A percentile compares a stretch with the other conserved stretches of the same genome.
These are phyloP conservation scores for Tylopilus plumbeoviolaceoides DNA, from an alignment of 768 basidiomycete species.

Conservation along the genomic window DNA sequence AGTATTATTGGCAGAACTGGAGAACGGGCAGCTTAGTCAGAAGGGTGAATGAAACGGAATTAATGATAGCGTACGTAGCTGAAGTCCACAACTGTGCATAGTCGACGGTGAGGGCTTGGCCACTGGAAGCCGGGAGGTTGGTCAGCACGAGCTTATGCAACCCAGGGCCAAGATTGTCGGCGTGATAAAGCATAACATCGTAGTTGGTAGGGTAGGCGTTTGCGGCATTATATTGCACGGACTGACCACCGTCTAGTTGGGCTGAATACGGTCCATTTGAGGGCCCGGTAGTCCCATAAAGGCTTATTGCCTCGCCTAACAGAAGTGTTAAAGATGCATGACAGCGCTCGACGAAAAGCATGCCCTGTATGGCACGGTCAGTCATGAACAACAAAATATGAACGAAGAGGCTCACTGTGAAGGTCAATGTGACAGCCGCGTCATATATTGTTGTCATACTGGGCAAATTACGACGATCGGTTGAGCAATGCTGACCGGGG, in stretches of 20 bases:
- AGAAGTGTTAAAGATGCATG: neutral
- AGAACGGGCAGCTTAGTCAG: neutral
- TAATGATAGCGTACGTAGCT: constrained; percentile 12
- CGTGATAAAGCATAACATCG: constrained; percentile 32
- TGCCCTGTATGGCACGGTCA: constrained; percentile 18
- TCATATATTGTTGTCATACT: constrained; percentile 35
- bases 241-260: constrained; percentile 33
- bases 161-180: constrained; percentile 38
- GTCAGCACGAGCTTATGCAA: constrained; percentile 33
- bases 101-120: constrained; percentile 29
- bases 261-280: constrained; percentile 33
- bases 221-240: constrained; percentile 19
- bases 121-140: constrained; percentile 24
- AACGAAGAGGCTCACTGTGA: constrained; percentile 31
- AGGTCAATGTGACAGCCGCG: constrained; percentile 36
- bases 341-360: neutral
- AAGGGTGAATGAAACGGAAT: neutral
- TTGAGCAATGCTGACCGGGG: neutral
- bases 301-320: constrained; percentile 40
- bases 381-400: neutral
- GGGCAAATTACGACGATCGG: neutral
- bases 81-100: constrained; percentile 28
- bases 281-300: constrained; percentile 43
- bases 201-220: constrained; percentile 18
- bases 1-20: neutral